A percentile compares a stretch with the other conserved stretches of the same genome.
Evolutionary conservation across 495 filamentous ascomycete species (phyloP).

Genomic region (Sabuloglossum arenarium): DNA sequence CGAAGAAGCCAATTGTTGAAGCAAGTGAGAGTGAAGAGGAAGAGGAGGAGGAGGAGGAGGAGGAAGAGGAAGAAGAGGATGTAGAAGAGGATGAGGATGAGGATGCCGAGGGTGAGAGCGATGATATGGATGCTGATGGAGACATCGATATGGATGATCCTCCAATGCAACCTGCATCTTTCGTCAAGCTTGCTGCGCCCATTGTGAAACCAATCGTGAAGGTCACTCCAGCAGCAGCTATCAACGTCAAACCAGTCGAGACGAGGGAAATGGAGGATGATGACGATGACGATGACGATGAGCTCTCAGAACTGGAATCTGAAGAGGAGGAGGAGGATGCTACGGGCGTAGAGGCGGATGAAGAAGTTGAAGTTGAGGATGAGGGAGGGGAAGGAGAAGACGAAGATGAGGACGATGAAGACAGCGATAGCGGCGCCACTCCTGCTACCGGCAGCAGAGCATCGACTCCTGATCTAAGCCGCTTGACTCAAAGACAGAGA

Average conservation of each 20-base stretch:
- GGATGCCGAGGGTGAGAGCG: conserved; percentile 11
- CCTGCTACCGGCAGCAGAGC: conserved; percentile 32
- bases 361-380: conserved; percentile 28
- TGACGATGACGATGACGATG: conserved; percentile 24
- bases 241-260: conserved; percentile 30
- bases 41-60: conserved; percentile 7
- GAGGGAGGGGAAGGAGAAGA: conserved; percentile 35
- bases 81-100: conserved; percentile 10
- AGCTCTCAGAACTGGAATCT: conserved; percentile 26
- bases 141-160: conserved; percentile 26
- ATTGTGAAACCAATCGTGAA: conserved; percentile 17
- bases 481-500: conserved; percentile 74
- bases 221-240: conserved; percentile 19
- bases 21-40: conserved; percentile 34
- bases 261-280: conserved; percentile 37
- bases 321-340: conserved; percentile 27
- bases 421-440: conserved; percentile 42
- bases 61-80: conserved; percentile 9
- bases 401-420: conserved; percentile 24
- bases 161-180: conserved; percentile 14
- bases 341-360: conserved; percentile 16
- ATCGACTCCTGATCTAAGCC: conserved; percentile 60
- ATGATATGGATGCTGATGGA: conserved; percentile 34
- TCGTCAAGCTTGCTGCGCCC: conserved; percentile 13
- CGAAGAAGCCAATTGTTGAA: conserved; percentile 18